Percentiles rank a stretch among this genome's conserved stretches.
Conservation (phyloP, 441 rosid genomes). For the Gossypium davidsonii region DNA sequence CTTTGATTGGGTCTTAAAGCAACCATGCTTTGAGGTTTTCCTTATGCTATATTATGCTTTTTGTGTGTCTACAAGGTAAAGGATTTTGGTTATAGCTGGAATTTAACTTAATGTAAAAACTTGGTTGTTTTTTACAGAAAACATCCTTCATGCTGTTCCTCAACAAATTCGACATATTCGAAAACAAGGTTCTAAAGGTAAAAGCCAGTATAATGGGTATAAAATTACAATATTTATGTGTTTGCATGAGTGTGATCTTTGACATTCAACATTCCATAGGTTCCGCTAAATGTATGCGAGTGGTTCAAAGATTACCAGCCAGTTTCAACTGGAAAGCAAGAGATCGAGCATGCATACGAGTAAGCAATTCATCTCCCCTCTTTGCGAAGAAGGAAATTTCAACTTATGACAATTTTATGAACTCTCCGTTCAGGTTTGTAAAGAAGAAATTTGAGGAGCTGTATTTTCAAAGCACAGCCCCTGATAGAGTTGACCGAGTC, state of each 20-base stretch:
- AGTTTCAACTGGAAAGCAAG: slow-evolving; percentile 82
- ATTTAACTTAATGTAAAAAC: background rate
- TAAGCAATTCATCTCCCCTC: slow-evolving; percentile 29
- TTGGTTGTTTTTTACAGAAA: slow-evolving; percentile 50
- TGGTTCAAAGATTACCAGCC: slow-evolving; percentile 97
- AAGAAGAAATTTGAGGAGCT: slow-evolving; percentile 94
- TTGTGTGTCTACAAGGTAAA: background rate
- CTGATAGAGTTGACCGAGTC: slow-evolving; percentile 83
- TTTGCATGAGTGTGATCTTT: background rate
- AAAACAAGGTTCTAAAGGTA: slow-evolving; percentile 87
- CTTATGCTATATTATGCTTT: background rate
- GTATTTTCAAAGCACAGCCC: slow-evolving; percentile 79
- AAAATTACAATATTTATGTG: background rate
- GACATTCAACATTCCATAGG: slow-evolving; percentile 32
- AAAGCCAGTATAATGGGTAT: slow-evolving; percentile 13
- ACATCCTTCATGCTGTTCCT: slow-evolving; percentile 95
- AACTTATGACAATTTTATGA: background rate
- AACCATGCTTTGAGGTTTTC: slow-evolving; percentile 91
- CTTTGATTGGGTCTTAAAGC: slow-evolving; percentile 94
- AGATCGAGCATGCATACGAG: slow-evolving; percentile 95
- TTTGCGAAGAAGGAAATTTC: background rate
- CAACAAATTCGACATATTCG: slow-evolving; percentile 94
- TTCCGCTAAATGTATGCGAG: slow-evolving; percentile 72
- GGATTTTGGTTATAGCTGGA: background rate
- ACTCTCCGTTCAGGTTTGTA: slow-evolving; percentile 49